phyloP scores from a whole-genome alignment of 2,329 filamentous ascomycete species.

The Shiraia bambusicola region DNA sequence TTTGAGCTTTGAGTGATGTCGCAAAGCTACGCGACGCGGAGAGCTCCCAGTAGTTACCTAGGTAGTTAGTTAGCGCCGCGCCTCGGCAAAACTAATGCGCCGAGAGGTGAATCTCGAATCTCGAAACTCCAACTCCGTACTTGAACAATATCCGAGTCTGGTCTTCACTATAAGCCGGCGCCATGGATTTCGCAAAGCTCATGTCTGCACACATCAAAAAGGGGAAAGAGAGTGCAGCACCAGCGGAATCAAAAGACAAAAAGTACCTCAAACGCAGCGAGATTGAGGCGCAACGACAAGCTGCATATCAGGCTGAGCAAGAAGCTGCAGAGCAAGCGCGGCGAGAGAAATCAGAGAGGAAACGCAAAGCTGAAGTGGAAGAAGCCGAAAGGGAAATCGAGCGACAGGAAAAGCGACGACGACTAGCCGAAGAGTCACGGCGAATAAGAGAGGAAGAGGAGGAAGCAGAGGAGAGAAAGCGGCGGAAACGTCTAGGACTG shows the following conservation, averaged over 20 bases:
- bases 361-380: constrained; percentile 88
- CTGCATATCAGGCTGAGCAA: constrained; percentile 80
- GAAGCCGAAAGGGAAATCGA: constrained; percentile 67
- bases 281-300: constrained; percentile 76
- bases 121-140: neutral
- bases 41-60: constrained; percentile 25
- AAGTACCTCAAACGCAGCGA: constrained; percentile 88
- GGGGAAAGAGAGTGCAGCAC: constrained; percentile 58
- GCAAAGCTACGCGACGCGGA: constrained; percentile 17
- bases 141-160: neutral
- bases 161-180: constrained; percentile 1
- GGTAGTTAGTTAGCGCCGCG: too few relatives aligned
- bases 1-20: constrained; percentile 6
- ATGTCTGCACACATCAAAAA: constrained; percentile 94
- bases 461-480: constrained; percentile 68
- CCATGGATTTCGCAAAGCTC: constrained; percentile 92
- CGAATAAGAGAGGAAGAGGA: constrained; percentile 70
- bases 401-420: constrained; percentile 79
- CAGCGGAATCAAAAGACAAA: constrained; percentile 36
- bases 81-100: constrained; percentile 11
- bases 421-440: constrained; percentile 78
- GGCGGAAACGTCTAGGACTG: constrained; percentile 76
- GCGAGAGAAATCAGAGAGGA: constrained; percentile 67
- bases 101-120: constrained; percentile 9
- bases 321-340: constrained; percentile 71